A percentile compares a stretch with the other conserved stretches of the same genome.
Evolutionary conservation across 768 basidiomycete species (phyloP).

Genomic region (Pisolithus orientalis): DNA sequence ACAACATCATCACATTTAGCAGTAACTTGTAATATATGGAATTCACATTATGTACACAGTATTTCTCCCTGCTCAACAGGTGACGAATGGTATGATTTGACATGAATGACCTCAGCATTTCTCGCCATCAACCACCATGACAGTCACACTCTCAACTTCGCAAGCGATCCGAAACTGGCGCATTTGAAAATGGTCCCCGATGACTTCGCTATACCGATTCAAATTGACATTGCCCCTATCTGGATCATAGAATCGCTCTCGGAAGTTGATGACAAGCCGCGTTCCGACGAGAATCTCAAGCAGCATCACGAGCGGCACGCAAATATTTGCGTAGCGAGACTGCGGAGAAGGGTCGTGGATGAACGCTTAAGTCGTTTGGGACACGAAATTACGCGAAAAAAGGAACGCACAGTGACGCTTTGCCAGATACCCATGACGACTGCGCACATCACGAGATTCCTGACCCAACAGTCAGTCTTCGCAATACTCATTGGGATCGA

Average conservation of each 20-base stretch:
- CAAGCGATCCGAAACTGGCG: slow-evolving; percentile 3
- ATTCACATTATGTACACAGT: not conserved
- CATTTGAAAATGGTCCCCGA: slow-evolving; percentile 3
- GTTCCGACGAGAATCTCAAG: slow-evolving; percentile 26
- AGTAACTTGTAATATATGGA: not conserved
- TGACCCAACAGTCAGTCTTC: slow-evolving; percentile 1
- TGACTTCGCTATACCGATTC: slow-evolving; percentile 9
- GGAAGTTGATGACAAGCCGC: slow-evolving; percentile 26
- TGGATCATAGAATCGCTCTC: slow-evolving; percentile 19
- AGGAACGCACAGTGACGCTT: slow-evolving; percentile 15
- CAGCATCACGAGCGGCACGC: slow-evolving; percentile 26
- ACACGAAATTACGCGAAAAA: not conserved
- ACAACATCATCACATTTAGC: not conserved
- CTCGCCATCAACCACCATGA: slow-evolving; percentile 14
- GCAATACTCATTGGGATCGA: too few relatives aligned
- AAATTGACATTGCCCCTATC: slow-evolving; percentile 7
- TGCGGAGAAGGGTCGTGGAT: not conserved
- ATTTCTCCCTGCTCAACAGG: too few relatives aligned
- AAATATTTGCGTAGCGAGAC: slow-evolving; percentile 24
- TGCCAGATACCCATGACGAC: slow-evolving; percentile 24
- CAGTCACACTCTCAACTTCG: slow-evolving; percentile 7
- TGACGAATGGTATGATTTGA: too few relatives aligned
- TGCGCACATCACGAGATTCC: slow-evolving; percentile 19
- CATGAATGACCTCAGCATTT: not conserved
- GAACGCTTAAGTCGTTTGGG: not conserved